A percentile compares a stretch with the other conserved stretches of the same genome.
Evolutionary conservation across 2,329 filamentous ascomycete genomes (phyloP).

Genomic region (Fusarium anguioides): DNA sequence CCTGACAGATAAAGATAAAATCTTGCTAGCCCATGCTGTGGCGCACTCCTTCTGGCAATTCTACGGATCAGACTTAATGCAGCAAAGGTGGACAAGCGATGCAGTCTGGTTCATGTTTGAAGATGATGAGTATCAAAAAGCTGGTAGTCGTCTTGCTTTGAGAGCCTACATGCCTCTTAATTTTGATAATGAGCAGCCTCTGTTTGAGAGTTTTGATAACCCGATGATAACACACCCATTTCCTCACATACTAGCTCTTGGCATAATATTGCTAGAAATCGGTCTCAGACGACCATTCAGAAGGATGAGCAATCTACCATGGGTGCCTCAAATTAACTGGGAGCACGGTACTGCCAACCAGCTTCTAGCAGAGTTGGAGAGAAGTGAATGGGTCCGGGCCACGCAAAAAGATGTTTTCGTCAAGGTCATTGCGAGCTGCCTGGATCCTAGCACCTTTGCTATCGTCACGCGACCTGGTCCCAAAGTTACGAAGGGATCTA

Average conservation of each 20-base stretch:
- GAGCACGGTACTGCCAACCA: neutral
- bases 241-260: neutral
- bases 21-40: neutral
- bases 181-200: neutral
- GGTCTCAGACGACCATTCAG: neutral
- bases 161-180: neutral
- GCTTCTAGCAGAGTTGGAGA: neutral
- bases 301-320: neutral
- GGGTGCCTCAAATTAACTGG: neutral
- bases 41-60: neutral
- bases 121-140: neutral
- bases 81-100: neutral
- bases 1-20: neutral
- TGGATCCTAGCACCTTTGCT: neutral
- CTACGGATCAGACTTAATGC: neutral
- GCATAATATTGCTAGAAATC: neutral
- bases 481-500: neutral
- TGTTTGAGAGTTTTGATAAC: neutral
- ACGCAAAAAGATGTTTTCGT: neutral
- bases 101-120: neutral
- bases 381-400: neutral
- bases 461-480: neutral
- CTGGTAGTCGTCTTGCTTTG: neutral
- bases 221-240: neutral
- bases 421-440: neutral